These are phyloP conservation scores for Cenchrus fungigraminus DNA, from an alignment of 176 grass and related monocot genomes.

Conservation along the genomic window DNA sequence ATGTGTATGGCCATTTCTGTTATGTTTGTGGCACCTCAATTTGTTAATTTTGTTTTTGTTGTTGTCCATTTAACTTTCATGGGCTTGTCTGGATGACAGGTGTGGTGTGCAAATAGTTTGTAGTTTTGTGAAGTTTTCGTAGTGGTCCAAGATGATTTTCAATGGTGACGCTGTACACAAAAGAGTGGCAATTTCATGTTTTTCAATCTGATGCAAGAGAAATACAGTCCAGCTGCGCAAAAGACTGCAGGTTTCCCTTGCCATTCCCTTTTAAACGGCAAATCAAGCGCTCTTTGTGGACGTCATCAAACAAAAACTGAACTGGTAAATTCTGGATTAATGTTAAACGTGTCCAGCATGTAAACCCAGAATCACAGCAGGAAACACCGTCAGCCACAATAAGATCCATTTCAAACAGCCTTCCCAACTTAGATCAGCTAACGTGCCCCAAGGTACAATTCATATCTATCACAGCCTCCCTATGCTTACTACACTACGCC, in stretches of 20 bases:
- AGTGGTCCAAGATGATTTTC: background rate
- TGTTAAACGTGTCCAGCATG: background rate
- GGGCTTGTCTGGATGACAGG: background rate
- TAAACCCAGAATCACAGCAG: slow-evolving; percentile 1
- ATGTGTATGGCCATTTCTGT: background rate
- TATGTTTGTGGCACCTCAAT: background rate
- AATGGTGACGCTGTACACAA: no score
- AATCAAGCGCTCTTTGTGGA: background rate
- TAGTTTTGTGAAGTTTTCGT: background rate
- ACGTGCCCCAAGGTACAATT: background rate
- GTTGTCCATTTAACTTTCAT: background rate
- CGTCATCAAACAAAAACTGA: background rate
- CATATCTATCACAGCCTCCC: background rate
- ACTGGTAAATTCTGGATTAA: background rate
- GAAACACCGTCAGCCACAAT: background rate
- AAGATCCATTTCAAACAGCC: background rate
- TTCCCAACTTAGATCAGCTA: background rate
- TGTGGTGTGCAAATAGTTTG: background rate
- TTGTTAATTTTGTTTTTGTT: slow-evolving; percentile 28
- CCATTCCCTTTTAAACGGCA: background rate
- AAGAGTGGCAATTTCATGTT: background rate
- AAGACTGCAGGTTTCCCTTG: background rate
- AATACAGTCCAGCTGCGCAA: background rate
- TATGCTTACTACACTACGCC: background rate
- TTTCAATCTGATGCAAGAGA: background rate